These are phyloP conservation scores for Cudoniella acicularis DNA, from an alignment of 495 filamentous ascomycete genomes.

Conservation along the genomic window DNA sequence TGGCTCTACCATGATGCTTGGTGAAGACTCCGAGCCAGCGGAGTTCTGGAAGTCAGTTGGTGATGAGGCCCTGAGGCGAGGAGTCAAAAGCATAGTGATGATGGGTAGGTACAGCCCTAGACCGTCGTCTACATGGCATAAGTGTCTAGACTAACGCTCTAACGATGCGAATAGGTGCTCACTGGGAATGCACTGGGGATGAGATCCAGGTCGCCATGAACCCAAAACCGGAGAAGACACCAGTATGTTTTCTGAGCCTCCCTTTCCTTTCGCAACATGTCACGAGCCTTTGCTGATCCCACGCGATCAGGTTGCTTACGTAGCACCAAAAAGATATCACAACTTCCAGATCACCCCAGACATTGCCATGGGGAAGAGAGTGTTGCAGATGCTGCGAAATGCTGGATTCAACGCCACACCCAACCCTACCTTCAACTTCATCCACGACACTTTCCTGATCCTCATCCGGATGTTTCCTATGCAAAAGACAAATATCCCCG, in stretches of 20 bases:
- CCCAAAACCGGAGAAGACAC: conserved; percentile 49
- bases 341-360: conserved; percentile 51
- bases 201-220: conserved; percentile 52
- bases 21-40: conserved; percentile 53
- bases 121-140: conserved; percentile 31
- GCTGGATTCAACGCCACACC: conserved; percentile 43
- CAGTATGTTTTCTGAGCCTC: no score
- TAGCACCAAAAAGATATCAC: conserved; percentile 52
- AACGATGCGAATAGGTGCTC: no score
- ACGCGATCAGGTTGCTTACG: no score
- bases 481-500: conserved; percentile 45
- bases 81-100: conserved; percentile 55
- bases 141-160: no score
- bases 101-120: conserved; percentile 34
- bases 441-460: conserved; percentile 61
- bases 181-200: conserved; percentile 47
- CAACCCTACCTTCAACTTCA: conserved; percentile 53
- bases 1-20: conserved; percentile 66
- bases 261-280: no score
- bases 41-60: conserved; percentile 60
- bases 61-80: conserved; percentile 49
- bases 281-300: no score
- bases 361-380: conserved; percentile 38
- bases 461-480: conserved; percentile 63
- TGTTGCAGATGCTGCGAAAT: conserved; percentile 38